Evolutionary conservation across 202 grass and related monocot species (phyloP).

Genomic region (Eragrostis tef): DNA sequence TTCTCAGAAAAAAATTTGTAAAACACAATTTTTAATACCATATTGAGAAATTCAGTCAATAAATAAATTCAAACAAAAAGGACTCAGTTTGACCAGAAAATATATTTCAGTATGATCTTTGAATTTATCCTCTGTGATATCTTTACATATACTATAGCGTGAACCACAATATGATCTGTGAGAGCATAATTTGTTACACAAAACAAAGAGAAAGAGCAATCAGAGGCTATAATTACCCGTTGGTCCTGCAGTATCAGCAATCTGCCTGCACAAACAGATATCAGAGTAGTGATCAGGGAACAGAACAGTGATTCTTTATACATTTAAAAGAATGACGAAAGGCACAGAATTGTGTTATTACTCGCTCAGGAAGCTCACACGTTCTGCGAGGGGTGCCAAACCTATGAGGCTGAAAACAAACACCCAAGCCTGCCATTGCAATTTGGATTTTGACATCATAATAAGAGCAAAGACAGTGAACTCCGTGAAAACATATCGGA

Average conservation of each 20-base stretch:
- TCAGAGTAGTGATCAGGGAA: constrained; percentile 2
- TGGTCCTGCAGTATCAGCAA: constrained; percentile 60
- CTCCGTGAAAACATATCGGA: background rate
- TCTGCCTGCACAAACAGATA: constrained; percentile 53
- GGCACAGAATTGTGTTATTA: constrained; percentile 41
- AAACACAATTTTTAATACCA: too few species aligned
- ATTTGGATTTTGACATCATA: constrained; percentile 12
- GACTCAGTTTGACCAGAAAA: too few species aligned
- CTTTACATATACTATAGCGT: background rate
- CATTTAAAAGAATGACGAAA: background rate
- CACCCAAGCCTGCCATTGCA: constrained; percentile 60
- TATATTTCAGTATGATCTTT: too few species aligned
- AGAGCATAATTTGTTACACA: background rate
- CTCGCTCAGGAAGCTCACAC: constrained; percentile 80
- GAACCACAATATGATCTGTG: background rate
- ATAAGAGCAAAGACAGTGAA: background rate
- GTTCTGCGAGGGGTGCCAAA: constrained; percentile 70
- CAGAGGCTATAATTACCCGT: constrained; percentile 49
- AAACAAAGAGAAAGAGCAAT: background rate
- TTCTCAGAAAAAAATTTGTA: too few species aligned
- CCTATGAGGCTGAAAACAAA: constrained; percentile 77
- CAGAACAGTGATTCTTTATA: background rate
- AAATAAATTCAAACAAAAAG: too few species aligned
- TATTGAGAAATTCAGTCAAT: too few species aligned
- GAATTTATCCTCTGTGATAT: too few species aligned